Evolutionary conservation across 176 grass and related monocot genomes (phyloP).

Genomic region (Cenchrus purpureus): DNA sequence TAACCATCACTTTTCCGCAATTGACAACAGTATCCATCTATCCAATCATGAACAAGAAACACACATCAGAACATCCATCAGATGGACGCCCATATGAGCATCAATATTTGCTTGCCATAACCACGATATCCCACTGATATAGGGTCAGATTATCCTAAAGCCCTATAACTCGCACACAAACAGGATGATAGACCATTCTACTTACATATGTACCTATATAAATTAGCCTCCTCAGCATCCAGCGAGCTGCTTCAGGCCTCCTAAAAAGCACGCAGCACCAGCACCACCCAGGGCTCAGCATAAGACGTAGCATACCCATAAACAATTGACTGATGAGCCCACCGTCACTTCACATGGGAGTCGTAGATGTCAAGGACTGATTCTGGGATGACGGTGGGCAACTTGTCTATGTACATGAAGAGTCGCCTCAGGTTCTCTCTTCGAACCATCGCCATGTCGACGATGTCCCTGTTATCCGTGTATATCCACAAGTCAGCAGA

Average conservation of each 20-base stretch:
- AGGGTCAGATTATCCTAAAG: constrained; percentile 8
- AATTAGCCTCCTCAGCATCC: constrained; percentile 33
- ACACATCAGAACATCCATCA: neutral
- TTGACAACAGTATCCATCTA: neutral
- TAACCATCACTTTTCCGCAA: neutral
- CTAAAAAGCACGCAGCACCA: constrained; percentile 8
- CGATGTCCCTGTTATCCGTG: constrained; percentile 61
- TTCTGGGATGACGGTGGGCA: constrained; percentile 77
- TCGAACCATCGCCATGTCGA: constrained; percentile 64
- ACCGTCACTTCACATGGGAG: constrained; percentile 74
- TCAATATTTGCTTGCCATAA: neutral
- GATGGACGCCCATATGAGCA: neutral
- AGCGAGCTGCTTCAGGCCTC: constrained; percentile 3
- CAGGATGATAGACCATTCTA: constrained; percentile 23
- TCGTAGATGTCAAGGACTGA: constrained; percentile 69
- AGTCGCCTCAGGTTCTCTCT: constrained; percentile 79
- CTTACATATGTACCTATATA: constrained; percentile 37
- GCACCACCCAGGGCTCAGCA: constrained; percentile 31
- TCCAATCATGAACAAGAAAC: neutral
- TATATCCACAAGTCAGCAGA: constrained; percentile 83
- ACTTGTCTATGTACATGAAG: constrained; percentile 88
- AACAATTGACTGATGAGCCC: constrained; percentile 16
- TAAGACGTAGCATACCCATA: neutral
- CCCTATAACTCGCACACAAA: neutral
- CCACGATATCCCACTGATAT: neutral